Base-by-base conservation (phyloP, 805 yeast species). In the Schwanniomyces occidentalis region DNA sequence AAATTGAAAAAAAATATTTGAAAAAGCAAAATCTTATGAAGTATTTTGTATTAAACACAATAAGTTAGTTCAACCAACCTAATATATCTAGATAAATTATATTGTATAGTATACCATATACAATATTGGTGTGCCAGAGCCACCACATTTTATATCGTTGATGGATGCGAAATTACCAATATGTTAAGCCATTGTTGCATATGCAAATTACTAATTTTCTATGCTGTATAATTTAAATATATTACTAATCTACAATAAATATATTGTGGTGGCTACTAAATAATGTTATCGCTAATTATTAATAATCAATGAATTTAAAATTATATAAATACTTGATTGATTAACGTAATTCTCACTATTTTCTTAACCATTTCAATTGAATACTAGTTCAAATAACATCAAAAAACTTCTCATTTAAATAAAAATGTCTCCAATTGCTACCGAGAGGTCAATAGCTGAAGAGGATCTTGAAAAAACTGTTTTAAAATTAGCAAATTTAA, bases 401-500 rank as follows among this genome's bases (percentile, higher is more conserved):
- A 20, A 9, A 7, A 8, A 20, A 20, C 7, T 7, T 8, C 9
- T 20, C 7, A 20, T 9, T 8, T 9, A 20, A 20, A 20, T 22
- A 24, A 27, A 28, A 15, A 30, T 30, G 34, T 14, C 34, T 6
- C 34, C 34, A 10, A 7, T 19, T 16, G 8, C 10, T 18, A 16
- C 18, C 18, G 20, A 23, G 16, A 15, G 15, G 17, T 16, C 38
- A 16, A 9, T 8, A 9, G 22, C 7, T 7, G 39, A 43, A 12
- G 19, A 8, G 8, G 48, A 49, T 24, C 28, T 40, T 26, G 42
- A 51, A 17, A 41, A 40, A 10, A 36, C 53, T 15, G 34, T 49
- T 28, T 28, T 27, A 21, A 48, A 41, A 27, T 41, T 50, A 14
- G 48, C 49, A 10, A 24, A 30, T 7, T 30, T 37, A 15, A 45